Base-by-base conservation (phyloP, 176 grass and related monocot genomes). In the Elymus sibiricus region DNA sequence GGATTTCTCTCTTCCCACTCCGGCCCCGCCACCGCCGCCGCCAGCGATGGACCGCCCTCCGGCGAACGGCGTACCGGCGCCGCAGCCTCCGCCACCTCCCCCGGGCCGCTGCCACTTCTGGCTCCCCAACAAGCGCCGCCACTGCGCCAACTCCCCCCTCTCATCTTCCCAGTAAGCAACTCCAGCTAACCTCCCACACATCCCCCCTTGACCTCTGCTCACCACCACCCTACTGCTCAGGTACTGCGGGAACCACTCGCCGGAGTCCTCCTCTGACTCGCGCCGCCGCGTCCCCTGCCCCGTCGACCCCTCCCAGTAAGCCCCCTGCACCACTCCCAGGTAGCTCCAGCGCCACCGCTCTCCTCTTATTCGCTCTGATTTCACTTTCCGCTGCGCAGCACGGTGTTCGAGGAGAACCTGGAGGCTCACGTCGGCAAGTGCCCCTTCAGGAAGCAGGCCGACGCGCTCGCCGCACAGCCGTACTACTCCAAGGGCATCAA, bases 231-330 rank as follows among this genome's bases (percentile, higher is more conserved):
- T n/a, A 11, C 76, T 46, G 81, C 47, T 19, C 82, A 98, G 93
- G 69, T 98, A 92, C 74, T 98, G 93, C 75, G 95, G 95, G 2
- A 98, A 98, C 67, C 95, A 98, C 78, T 74, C 90, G 11, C 90
- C 95, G 7, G 70, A 64, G 12, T 74, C 79, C 11, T 61, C 89
- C 22, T 55, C 74, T 2, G 66, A 66, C 37, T 61, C 74, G 56
- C 64, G 89, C 42, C 88, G 89, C 40, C 91, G 91, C 77, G 90
- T 98, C 7, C 91, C 93, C 51, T 98, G 95, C 74, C 91, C 95
- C 67, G 70, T 98, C 79, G 95, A 98, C 17, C 85, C 93, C 53
- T 98, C 95, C 11, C 95, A 98, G 95, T 98, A 74, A 90, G 78
- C 16, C 73, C 39, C 66, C 7, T 51, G 63, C 16, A 17, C 34